These are phyloP conservation scores for Phylloporus rhodoxanthus DNA, from an alignment of 768 basidiomycete species.

Conservation along the genomic window DNA sequence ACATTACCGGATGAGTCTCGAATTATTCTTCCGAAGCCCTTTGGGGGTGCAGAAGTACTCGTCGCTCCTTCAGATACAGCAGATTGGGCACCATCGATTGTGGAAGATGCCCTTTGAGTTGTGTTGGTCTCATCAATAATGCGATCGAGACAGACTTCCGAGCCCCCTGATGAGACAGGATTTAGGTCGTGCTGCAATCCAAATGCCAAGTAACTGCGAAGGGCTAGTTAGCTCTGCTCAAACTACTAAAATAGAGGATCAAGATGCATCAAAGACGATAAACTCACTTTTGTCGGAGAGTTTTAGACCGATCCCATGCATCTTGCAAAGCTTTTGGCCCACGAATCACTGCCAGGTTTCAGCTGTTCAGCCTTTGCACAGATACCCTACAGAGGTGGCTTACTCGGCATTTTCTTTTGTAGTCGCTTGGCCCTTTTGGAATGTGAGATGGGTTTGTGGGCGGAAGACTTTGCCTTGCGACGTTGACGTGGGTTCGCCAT, in stretches of 20 bases:
- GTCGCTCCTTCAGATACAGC: slow-evolving; percentile 11
- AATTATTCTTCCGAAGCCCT: slow-evolving; percentile 75
- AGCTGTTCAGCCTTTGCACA: slow-evolving; percentile 3
- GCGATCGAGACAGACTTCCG: slow-evolving; percentile 38
- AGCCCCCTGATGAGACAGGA: slow-evolving; percentile 63
- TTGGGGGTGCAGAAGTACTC: slow-evolving; percentile 36
- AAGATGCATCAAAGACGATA: background rate
- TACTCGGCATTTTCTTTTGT: slow-evolving; percentile 73
- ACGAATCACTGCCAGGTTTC: slow-evolving; percentile 51
- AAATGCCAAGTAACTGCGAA: slow-evolving; percentile 63
- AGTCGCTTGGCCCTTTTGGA: slow-evolving; percentile 70
- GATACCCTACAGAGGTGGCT: slow-evolving; percentile 15
- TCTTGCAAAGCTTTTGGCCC: slow-evolving; percentile 78
- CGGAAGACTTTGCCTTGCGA: slow-evolving; percentile 73
- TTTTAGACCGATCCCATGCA: slow-evolving; percentile 84
- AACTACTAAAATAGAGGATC: too few species aligned
- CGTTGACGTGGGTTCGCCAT: slow-evolving; percentile 97
- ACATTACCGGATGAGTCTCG: slow-evolving; percentile 76
- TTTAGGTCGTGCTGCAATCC: slow-evolving; percentile 68
- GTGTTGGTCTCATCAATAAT: background rate
- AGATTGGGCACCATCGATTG: background rate
- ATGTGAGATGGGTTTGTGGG: slow-evolving; percentile 68
- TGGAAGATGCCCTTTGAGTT: background rate
- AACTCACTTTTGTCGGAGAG: slow-evolving; percentile 86
- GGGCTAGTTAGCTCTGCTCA: background rate